Conservation (phyloP, 345 rosid species). For the Citrus glauca region DNA sequence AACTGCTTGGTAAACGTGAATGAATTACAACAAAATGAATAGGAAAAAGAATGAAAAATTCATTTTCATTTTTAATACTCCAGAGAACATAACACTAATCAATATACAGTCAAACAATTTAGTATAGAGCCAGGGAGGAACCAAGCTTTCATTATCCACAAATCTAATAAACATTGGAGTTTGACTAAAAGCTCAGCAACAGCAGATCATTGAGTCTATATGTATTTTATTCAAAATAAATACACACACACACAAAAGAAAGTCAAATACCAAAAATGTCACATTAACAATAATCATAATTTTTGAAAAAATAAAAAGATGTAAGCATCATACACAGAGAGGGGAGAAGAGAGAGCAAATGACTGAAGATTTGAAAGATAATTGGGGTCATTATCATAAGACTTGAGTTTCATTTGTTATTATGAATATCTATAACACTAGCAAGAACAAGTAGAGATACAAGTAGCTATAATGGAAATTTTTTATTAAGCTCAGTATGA, state of each 20-base stretch:
- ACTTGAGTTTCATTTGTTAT: not conserved
- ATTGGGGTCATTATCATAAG: not conserved
- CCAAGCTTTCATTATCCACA: not conserved
- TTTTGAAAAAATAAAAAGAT: too few species aligned
- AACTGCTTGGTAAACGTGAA: not conserved
- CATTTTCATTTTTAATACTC: not conserved
- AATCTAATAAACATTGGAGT: not conserved
- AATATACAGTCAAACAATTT: not conserved
- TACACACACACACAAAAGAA: not conserved
- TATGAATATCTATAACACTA: not conserved
- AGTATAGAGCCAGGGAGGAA: not conserved
- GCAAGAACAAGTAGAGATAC: not conserved
- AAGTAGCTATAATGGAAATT: not conserved
- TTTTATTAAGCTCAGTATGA: not conserved
- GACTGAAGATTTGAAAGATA: not conserved
- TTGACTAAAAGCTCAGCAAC: not conserved
- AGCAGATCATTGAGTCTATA: not conserved
- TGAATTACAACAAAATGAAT: not conserved
- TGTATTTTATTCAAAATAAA: not conserved
- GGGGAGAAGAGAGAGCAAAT: not conserved
- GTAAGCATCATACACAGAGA: fast-evolving
- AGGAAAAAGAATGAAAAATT: not conserved
- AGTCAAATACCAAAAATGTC: not conserved
- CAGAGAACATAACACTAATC: not conserved
- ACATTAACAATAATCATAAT: not conserved